Evolutionary conservation across 2,329 filamentous ascomycete genomes (phyloP), one percentile per base, ranked within the genome.

Genomic region (Colletotrichum sp.): DNA sequence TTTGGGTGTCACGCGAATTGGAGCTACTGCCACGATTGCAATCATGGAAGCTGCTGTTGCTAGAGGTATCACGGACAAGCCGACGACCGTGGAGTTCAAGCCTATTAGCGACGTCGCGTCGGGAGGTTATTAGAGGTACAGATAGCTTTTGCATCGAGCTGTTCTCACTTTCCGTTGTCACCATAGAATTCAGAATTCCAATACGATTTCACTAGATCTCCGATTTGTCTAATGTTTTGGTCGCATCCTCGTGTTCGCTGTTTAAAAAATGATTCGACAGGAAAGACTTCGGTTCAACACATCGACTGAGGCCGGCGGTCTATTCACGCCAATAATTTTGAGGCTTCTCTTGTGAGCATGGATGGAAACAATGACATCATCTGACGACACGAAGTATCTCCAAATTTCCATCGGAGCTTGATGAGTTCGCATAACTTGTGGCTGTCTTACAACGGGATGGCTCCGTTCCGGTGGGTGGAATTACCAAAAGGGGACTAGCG

Each of bases 1-100:
- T 3, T 76, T 92, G 4, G 90, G 91, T 0, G 89, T 91, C 0
- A 89, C 86, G 3, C 84, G 91, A 12, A 88, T 93, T 60, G 91
- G 91, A 0, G 89, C 90, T 1, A 90, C 89, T 1, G 89, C 90
- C 5, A 92, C 90, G 0, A 83, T 85, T 55, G 84, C 85, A 0
- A 92, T 93, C 48, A 77, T 93, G 76, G 86, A 90, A 30, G 91
- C 92, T 78, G 91, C 90, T 4, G 84, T 81, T 22, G 84, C 78
- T 68, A 84, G 90, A 30, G 90, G 89, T 0, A 90, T 92, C 64
- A 83, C 77, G 3, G 77, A 83, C 3, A 9, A 79, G 34, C 81
- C 81, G 18, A 81, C 75, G 2, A 64, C 64, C 30, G 71, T 77
- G 12, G 44, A 64, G 16, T 48, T 77, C 8, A 68, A 63, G 18